phyloP scores from a whole-genome alignment of 768 basidiomycete species.

The Phaffia tasmanica region DNA sequence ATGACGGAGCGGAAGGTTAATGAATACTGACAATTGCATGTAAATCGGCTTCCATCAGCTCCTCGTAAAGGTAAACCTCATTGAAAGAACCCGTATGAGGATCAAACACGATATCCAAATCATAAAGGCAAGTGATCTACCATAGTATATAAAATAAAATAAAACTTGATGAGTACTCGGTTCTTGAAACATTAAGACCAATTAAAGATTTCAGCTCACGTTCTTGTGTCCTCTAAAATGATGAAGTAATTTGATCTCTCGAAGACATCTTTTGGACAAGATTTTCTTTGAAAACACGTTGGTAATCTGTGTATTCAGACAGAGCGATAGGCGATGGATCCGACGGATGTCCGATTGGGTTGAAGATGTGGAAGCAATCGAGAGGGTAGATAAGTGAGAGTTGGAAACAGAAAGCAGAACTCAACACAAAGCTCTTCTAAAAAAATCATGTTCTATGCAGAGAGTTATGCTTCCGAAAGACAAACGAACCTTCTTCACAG shows the following conservation, averaged over 20 bases:
- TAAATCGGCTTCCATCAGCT: constrained; percentile 98
- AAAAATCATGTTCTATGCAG: background rate
- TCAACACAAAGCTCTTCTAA: constrained; percentile 20
- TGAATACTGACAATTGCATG: constrained; percentile 76
- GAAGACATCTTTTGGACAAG: constrained; percentile 86
- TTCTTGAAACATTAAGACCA: constrained; percentile 8
- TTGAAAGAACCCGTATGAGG: constrained; percentile 74
- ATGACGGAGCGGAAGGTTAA: background rate
- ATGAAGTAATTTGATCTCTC: constrained; percentile 82
- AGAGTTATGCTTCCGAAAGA: background rate
- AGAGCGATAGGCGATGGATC: background rate
- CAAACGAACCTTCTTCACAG: constrained; percentile 29
- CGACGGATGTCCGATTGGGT: constrained; percentile 54
- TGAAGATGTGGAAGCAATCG: constrained; percentile 39
- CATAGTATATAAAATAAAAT: background rate
- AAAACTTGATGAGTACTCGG: background rate
- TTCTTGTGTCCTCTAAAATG: constrained; percentile 99
- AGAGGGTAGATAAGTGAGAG: background rate
- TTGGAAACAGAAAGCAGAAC: background rate
- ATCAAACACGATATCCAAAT: constrained; percentile 95
- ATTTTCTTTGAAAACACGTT: constrained; percentile 47
- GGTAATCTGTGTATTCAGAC: constrained; percentile 31
- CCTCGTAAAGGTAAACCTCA: constrained; percentile 85
- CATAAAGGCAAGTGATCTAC: constrained; percentile 91
- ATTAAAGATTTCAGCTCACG: constrained; percentile 43